Base-by-base conservation (phyloP, 164 flowering plant genomes). In the Buxus sempervirens region DNA sequence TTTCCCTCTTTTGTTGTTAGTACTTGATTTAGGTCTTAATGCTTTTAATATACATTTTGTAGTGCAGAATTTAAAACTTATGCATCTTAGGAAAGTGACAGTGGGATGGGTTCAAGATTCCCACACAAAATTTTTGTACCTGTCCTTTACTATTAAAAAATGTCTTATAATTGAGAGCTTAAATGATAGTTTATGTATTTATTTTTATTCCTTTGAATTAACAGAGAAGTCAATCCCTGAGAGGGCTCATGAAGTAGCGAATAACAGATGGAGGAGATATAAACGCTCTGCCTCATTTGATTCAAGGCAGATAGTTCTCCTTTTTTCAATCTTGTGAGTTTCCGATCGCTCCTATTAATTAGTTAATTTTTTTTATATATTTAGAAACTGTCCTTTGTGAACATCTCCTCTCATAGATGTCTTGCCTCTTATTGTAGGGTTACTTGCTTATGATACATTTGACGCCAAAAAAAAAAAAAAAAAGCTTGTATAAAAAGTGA, bases 261-360 rank as follows among this genome's bases (percentile, higher is more conserved):
- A 63, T 42, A 83, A 82, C 71, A 78, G 78, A 63, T 78, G 79
- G 79, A 80, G 87, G 67, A 84, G 79, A 70, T 88, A 80, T 70
- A 88, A 83, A 72, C 90, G 89, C n/a, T 58, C 87, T 69, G 74
- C 87, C 61, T 87, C 87, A 14, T 82, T 85, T 71, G 83, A 90
- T 80, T 82, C 96, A 51, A 87, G 94, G 77, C 85, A 78, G 80
- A 64, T 88, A n/a, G 88, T 82, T 69, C 76, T 90, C 54, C 65
- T 87, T 22, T 90, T 87, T 81, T 88, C 96, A 54, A 75, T 83
- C 76, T 55, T 90, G 96, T 91, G 83, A 89, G 97, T 60, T 65
- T 65, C 41, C 64, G 38, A 23, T 64, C 25, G 0, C 62, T 13
- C 56, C 36, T 27, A 66, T 19, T 36, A 26, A 54, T 20, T 42